Evolutionary conservation across 1,139 yeast species (phyloP), one percentile per base, ranked within the genome.

Genomic region (Debaryomyces sp.): DNA sequence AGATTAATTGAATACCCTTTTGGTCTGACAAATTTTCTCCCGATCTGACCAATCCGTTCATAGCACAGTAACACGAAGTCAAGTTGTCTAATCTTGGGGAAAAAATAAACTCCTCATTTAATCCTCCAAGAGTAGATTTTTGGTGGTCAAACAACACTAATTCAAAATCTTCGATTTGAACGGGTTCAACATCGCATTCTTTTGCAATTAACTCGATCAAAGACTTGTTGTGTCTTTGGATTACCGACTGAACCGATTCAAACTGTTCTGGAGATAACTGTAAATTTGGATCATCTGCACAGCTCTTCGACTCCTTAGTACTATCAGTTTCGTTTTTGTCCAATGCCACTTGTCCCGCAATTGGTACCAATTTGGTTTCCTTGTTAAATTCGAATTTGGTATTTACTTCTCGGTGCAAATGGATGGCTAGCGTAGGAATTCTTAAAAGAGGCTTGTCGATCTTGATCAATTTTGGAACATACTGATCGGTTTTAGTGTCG

Each of bases 351-450:
- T 90, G 81, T 0, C 97, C 97, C 3, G 94, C 88, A 63, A 94
- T 87, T 22, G 99, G 99, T 40, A 85, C 74, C 61, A 94, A 71
- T 53, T 94, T 91, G 1, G 91, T 80, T 70, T 94, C 99, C 63
- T 84, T 87, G 71, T 94, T 90, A 70, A 91, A 89, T 63, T 90
- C 96, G 61, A 94, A 89, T 66, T 89, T 89, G 49, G 75, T 75
- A 61, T 85, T 84, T 42, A 84, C 89, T 37, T 82, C 89, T 55
- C 96, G 80, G 60, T 89, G 86, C 57, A 94, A 77, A 67, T 94
- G 99, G 54, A 94, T 92, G 15, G 99, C 99, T 64, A 94, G 77
- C 1, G 97, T 91, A 38, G 98, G 99, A 50, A 94, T 92, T 63
- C 97, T 83, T 61, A 94, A 76, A 50, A 94, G 70, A 1, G 99